Evolutionary conservation across 2,329 filamentous ascomycete genomes (phyloP), one percentile per base, ranked within the genome.

Genomic region (Harringtonia lauricola): DNA sequence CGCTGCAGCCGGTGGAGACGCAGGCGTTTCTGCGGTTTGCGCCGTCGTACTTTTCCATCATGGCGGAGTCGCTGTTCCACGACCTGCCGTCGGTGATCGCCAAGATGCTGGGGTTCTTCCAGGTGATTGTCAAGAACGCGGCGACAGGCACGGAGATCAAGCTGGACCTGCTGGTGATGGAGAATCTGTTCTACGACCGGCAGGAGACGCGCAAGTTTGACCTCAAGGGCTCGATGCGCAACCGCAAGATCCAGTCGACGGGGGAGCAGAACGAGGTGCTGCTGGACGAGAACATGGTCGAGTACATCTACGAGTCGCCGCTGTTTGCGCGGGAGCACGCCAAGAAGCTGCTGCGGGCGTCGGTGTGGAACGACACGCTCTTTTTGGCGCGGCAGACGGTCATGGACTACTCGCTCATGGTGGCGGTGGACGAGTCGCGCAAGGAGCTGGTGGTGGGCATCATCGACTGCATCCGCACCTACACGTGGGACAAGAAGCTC

Each of bases 401-500:
- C 43, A 98, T 98, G 92, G 92, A 98, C 64, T 98, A 98, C 65
- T 92, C 84, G 21, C 74, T 98, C 36, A 98, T 98, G 92, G 89
- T 95, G 43, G 94, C 90, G 1, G 94, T 98, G 36, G 90, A 98
- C 56, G 92, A 95, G 59, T 72, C 74, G 31, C 77, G 80, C 50
- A 89, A 90, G 55, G 90, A 98, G 64, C 76, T 98, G 14, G 87
- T 96, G 14, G 89, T 98, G 2, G 92, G 92, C 5, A 96, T 98
- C 56, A 96, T 98, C 51, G 90, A 98, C 61, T 96, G 92, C 60
- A 96, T 98, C 52, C 80, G 92, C 44, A 98, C 92, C 0, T 98
- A 96, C 59, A 98, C 92, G 0, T 98, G 92, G 88, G 92, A 98
- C 68, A 98, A 98, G 72, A 95, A 95, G 60, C 76, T 98, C n/a